Percentiles rank a stretch among this genome's conserved stretches.
Conservation (phyloP, 345 rosid species). For the Syzygium aqueum region DNA sequence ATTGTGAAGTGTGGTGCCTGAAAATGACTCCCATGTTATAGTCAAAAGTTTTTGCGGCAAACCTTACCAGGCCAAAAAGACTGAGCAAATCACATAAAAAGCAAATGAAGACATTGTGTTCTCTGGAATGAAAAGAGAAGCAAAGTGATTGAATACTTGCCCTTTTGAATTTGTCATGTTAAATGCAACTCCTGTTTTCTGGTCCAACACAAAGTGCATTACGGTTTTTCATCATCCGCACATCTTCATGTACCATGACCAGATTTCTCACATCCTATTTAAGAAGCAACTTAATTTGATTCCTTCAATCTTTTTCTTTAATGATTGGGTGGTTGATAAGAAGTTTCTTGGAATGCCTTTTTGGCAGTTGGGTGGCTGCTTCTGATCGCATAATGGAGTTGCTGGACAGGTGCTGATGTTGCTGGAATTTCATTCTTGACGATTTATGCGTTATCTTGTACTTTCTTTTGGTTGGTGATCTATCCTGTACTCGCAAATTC, state of each 20-base stretch:
- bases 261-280: background rate
- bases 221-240: background rate
- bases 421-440: background rate
- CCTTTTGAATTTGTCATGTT: background rate
- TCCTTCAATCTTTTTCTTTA: background rate
- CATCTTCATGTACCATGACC: background rate
- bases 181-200: background rate
- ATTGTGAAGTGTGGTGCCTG: background rate
- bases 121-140: background rate
- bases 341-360: background rate
- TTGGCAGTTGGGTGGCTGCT: constrained; percentile 66
- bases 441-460: background rate
- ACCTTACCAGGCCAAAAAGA: background rate
- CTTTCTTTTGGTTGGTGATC: background rate
- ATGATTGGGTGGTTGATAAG: background rate
- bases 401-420: constrained; percentile 1
- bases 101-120: background rate
- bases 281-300: background rate
- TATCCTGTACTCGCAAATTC: background rate
- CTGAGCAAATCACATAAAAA: background rate
- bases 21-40: background rate
- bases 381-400: constrained; percentile 28
- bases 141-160: background rate
- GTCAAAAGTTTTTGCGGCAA: background rate
- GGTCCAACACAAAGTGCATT: background rate